phyloP scores from a whole-genome alignment of 768 basidiomycete genomes.

The Termitomyces sp. region DNA sequence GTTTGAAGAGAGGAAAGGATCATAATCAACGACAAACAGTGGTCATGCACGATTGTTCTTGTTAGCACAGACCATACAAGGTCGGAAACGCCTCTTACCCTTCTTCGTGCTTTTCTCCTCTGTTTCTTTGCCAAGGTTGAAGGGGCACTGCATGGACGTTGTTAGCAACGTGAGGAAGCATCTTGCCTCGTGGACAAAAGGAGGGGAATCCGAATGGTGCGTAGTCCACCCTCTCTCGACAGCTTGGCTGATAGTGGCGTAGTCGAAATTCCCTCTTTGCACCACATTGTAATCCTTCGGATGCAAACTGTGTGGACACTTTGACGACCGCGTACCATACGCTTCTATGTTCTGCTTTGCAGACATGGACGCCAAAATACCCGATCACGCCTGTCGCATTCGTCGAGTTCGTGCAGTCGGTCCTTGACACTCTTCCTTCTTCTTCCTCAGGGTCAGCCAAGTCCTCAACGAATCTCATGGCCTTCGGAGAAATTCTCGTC shows the following conservation, averaged over 20 bases:
- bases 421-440: conserved; percentile 58
- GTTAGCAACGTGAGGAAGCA: conserved; percentile 44
- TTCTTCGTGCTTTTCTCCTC: background rate
- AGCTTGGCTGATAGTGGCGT: conserved; percentile 11
- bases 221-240: conserved; percentile 15
- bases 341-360: conserved; percentile 53
- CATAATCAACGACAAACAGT: background rate
- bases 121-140: background rate
- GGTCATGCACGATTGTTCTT: background rate
- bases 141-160: conserved; percentile 45
- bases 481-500: conserved; percentile 66
- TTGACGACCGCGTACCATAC: conserved; percentile 67
- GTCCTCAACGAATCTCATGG: conserved; percentile 31
- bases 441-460: conserved; percentile 58
- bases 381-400: conserved; percentile 44
- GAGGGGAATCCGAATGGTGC: conserved; percentile 62
- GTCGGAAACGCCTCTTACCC: background rate
- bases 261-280: conserved; percentile 60
- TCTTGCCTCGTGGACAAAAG: conserved; percentile 48
- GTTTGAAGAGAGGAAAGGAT: background rate
- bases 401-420: conserved; percentile 57
- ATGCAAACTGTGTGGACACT: conserved; percentile 45
- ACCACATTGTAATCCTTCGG: conserved; percentile 53
- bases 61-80: background rate
- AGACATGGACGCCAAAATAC: conserved; percentile 46